A percentile compares a stretch with the other conserved stretches of the same genome.
phyloP scores from a whole-genome alignment of 164 flowering plant species.

The Berberis vulgaris region DNA sequence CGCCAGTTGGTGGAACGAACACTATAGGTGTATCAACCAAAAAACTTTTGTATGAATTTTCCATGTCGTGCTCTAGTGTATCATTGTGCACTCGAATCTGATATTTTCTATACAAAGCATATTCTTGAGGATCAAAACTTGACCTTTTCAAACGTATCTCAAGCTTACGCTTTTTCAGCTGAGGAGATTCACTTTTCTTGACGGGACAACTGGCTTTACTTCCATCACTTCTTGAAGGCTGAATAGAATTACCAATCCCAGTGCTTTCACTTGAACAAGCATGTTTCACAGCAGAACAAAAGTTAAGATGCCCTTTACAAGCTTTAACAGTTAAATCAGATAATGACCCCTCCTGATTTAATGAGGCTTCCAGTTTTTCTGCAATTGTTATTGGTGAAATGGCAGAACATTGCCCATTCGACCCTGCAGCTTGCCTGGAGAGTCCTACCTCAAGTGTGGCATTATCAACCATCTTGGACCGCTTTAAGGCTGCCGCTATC shows the following conservation, averaged over 20 bases:
- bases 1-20: constrained; percentile 54
- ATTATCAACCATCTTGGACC: constrained; percentile 17
- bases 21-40: constrained; percentile 75
- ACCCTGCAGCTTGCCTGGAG: not conserved
- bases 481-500: constrained; percentile 57
- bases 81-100: constrained; percentile 84
- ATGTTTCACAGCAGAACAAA: constrained; percentile 31
- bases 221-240: constrained; percentile 14
- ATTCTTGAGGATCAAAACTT: constrained; percentile 85
- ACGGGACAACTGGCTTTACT: constrained; percentile 19
- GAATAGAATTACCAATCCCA: constrained; percentile 10
- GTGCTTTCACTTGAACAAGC: constrained; percentile 19
- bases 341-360: constrained; percentile 23
- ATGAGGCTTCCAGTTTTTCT: constrained; percentile 36
- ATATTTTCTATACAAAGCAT: constrained; percentile 64
- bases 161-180: constrained; percentile 37
- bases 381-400: constrained; percentile 48
- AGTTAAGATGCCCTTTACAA: constrained; percentile 86
- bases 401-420: constrained; percentile 1
- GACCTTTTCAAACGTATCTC: constrained; percentile 74
- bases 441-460: not conserved
- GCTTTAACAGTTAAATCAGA: constrained; percentile 45
- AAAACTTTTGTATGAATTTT: constrained; percentile 63
- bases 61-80: constrained; percentile 47
- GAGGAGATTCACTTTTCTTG: constrained; percentile 17